These are phyloP conservation scores for Pichia heedii DNA, from an alignment of 805 yeast genomes.

Conservation along the genomic window DNA sequence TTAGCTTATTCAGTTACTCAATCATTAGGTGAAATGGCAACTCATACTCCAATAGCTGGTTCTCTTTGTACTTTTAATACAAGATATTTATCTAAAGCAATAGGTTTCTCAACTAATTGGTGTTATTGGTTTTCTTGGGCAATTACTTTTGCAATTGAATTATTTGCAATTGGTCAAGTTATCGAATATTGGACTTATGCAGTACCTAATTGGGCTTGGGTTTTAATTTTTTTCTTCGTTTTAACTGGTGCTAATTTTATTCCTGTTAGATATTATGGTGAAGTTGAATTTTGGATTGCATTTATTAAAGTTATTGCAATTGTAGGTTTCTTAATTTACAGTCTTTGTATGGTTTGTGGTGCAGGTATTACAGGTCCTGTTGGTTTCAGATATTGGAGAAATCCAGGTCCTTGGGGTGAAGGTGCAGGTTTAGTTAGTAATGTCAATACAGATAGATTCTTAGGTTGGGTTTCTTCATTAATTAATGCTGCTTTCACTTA, in stretches of 20 bases:
- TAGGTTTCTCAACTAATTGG: conserved; percentile 68
- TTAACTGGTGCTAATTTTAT: conserved; percentile 47
- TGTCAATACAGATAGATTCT: conserved; percentile 45
- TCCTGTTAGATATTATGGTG: conserved; percentile 67
- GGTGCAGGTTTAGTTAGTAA: conserved; percentile 47
- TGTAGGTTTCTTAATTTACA: conserved; percentile 60
- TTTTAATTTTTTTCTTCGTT: conserved; percentile 52
- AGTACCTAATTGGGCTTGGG: conserved; percentile 70
- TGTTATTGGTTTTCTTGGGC: conserved; percentile 75
- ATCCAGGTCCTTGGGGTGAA: conserved; percentile 62
- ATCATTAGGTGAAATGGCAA: conserved; percentile 74
- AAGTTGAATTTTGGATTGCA: conserved; percentile 69
- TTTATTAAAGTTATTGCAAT: conserved; percentile 58
- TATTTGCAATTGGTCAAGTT: conserved; percentile 61
- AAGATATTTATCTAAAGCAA: conserved; percentile 58
- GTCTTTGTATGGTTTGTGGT: conserved; percentile 66
- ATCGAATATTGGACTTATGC: conserved; percentile 58
- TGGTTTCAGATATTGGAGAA: conserved; percentile 74
- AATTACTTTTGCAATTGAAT: conserved; percentile 64
- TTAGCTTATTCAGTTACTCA: conserved; percentile 61
- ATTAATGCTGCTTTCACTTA: conserved; percentile 72
- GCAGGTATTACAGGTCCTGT: conserved; percentile 61
- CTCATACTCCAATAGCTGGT: conserved; percentile 60
- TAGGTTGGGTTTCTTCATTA: conserved; percentile 63
- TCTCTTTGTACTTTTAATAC: conserved; percentile 65